phyloP scores from a whole-genome alignment of 2,329 filamentous ascomycete genomes.

The Raffaelea deltoideospora region DNA sequence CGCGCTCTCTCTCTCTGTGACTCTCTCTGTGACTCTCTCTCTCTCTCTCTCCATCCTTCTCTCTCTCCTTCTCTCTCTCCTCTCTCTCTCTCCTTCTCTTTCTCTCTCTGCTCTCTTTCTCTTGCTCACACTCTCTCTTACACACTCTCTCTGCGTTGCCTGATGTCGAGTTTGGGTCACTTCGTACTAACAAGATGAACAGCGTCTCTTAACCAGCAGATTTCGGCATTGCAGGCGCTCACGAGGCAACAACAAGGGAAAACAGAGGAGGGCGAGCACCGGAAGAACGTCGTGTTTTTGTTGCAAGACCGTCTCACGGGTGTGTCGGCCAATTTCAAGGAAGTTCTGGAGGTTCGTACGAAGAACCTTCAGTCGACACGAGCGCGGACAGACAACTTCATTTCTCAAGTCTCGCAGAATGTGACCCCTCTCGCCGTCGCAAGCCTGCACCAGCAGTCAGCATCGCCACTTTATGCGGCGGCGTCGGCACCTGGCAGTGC shows the following conservation, averaged over 20 bases:
- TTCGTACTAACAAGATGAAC: no score
- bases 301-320: conserved; percentile 84
- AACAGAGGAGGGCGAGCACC: conserved; percentile 76
- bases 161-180: no score
- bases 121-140: no score
- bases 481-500: conserved; percentile 45
- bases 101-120: no score
- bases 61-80: no score
- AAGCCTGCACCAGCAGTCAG: conserved; percentile 33
- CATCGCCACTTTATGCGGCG: conserved; percentile 75
- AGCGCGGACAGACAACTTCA: conserved; percentile 89
- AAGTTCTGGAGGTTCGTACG: conserved; percentile 86
- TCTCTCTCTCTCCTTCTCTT: no score
- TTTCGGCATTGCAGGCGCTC: conserved; percentile 64
- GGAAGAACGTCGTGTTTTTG: conserved; percentile 90
- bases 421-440: conserved; percentile 34
- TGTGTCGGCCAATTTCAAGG: conserved; percentile 91
- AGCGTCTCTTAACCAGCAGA: conserved; percentile 61
- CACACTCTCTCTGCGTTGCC: no score
- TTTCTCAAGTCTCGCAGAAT: conserved; percentile 73
- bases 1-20: neutral
- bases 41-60: no score
- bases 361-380: conserved; percentile 95
- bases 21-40: no score
- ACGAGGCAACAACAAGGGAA: conserved; percentile 63